A percentile compares a stretch with the other conserved stretches of the same genome.
phyloP scores from a whole-genome alignment of 2,329 filamentous ascomycete species.

The Penicillium sp. region DNA sequence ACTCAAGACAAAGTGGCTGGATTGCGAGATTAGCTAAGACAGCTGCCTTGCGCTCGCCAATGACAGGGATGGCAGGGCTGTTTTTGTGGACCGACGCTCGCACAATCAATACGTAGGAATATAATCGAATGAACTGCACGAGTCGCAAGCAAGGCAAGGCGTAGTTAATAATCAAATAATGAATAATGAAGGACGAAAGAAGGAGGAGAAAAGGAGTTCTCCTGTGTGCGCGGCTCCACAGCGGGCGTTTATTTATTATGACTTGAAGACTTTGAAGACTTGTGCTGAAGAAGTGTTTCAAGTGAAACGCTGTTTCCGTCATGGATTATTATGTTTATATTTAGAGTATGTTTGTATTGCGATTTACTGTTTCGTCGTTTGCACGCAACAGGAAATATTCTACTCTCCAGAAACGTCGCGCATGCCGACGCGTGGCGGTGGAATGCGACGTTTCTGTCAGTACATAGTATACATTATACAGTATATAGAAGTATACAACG shows the following conservation, averaged over 20 bases:
- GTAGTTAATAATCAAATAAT: not conserved
- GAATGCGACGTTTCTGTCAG: not conserved
- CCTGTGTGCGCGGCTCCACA: too few species aligned
- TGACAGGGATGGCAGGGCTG: conserved; percentile 11
- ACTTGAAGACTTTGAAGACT: too few species aligned
- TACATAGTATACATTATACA: not conserved
- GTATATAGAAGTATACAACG: too few species aligned
- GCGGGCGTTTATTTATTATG: too few species aligned
- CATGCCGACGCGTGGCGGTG: conserved; percentile 2
- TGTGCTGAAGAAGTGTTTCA: too few species aligned
- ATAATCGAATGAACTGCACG: too few species aligned
- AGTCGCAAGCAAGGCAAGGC: too few species aligned
- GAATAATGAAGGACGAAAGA: too few species aligned
- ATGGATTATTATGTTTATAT: too few species aligned
- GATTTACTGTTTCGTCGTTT: not conserved
- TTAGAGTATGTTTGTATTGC: too few species aligned
- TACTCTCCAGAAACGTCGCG: not conserved
- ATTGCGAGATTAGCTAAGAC: conserved; percentile 12
- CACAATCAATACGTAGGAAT: not conserved
- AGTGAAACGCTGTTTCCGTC: too few species aligned
- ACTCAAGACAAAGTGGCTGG: conserved; percentile 8
- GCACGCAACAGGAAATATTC: not conserved
- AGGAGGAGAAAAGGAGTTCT: too few species aligned
- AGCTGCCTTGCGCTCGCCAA: conserved; percentile 11
- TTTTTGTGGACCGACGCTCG: not conserved